phyloP scores from a whole-genome alignment of 116 monocot species.

The Zostera marina region DNA sequence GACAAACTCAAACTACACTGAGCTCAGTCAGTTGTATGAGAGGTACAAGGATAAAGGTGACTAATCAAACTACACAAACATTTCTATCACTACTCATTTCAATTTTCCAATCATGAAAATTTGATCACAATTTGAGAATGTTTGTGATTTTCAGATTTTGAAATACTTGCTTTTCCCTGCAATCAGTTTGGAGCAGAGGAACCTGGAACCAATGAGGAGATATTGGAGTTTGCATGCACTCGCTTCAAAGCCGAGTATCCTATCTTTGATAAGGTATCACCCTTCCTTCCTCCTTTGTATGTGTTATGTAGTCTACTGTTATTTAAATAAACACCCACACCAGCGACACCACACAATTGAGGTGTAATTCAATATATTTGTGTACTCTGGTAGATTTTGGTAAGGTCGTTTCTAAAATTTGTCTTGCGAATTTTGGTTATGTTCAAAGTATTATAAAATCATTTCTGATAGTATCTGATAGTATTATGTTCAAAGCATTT shows the following conservation, averaged over 20 bases:
- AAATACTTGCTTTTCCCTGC: slow-evolving; percentile 86
- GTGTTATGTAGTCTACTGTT: too few species aligned
- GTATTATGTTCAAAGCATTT: too few species aligned
- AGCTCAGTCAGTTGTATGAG: slow-evolving; percentile 52
- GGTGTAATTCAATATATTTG: too few species aligned
- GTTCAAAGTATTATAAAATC: too few species aligned
- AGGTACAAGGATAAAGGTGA: slow-evolving; percentile 70
- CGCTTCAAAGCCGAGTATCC: slow-evolving; percentile 83
- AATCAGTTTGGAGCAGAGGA: slow-evolving; percentile 78
- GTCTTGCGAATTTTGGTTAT: too few species aligned
- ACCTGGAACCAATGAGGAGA: slow-evolving; percentile 70
- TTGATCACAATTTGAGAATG: background rate
- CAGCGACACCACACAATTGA: too few species aligned
- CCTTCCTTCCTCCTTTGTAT: too few species aligned
- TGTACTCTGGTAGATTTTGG: too few species aligned
- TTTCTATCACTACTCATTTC: background rate
- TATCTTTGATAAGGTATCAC: slow-evolving; percentile 54
- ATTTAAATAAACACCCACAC: too few species aligned
- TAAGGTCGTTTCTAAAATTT: too few species aligned
- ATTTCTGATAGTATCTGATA: too few species aligned
- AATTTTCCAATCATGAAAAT: background rate
- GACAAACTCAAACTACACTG: slow-evolving; percentile 71
- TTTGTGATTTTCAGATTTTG: slow-evolving; percentile 24
- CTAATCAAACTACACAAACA: too few species aligned
- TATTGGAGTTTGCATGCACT: slow-evolving; percentile 72